Percentiles rank a stretch among this genome's conserved stretches.
These are phyloP conservation scores for Phyllosticta citriasiana DNA, from an alignment of 2,329 filamentous ascomycete species.

Conservation along the genomic window DNA sequence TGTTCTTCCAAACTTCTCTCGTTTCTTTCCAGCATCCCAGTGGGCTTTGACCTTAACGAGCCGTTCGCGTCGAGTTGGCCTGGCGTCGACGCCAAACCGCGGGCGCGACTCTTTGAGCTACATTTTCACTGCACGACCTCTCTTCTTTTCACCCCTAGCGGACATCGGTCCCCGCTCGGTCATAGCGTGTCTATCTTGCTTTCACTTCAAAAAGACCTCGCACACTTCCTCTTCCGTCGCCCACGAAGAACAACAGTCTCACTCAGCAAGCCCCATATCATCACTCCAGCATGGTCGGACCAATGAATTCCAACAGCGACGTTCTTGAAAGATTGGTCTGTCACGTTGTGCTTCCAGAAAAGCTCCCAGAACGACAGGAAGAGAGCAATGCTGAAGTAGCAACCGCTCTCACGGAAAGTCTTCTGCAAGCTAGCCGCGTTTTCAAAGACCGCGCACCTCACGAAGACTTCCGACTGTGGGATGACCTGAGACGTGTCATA, in stretches of 20 bases:
- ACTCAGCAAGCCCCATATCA: background rate
- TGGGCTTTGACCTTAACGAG: no score
- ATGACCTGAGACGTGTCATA: conserved; percentile 14
- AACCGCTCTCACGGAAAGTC: conserved; percentile 20
- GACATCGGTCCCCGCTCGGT: background rate
- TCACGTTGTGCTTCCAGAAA: conserved; percentile 30
- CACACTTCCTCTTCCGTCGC: background rate
- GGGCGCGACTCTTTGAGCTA: background rate
- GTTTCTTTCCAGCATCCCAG: no score
- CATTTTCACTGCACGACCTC: background rate
- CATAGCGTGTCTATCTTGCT: background rate
- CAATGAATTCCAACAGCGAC: background rate
- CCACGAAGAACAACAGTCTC: background rate
- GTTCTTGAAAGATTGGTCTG: conserved; percentile 21
- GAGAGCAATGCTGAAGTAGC: conserved; percentile 19
- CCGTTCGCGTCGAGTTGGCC: no score
- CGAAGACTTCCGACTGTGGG: background rate
- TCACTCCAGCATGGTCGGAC: background rate
- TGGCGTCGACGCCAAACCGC: no score
- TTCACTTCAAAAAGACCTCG: background rate
- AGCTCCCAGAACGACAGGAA: conserved; percentile 28
- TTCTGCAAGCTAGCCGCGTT: background rate
- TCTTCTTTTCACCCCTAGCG: background rate
- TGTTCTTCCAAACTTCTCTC: no score
- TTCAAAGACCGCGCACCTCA: background rate